A percentile compares a stretch with the other conserved stretches of the same genome.
These are phyloP conservation scores for Camellia granthamiana DNA, from an alignment of 148 eudicot species.

Conservation along the genomic window DNA sequence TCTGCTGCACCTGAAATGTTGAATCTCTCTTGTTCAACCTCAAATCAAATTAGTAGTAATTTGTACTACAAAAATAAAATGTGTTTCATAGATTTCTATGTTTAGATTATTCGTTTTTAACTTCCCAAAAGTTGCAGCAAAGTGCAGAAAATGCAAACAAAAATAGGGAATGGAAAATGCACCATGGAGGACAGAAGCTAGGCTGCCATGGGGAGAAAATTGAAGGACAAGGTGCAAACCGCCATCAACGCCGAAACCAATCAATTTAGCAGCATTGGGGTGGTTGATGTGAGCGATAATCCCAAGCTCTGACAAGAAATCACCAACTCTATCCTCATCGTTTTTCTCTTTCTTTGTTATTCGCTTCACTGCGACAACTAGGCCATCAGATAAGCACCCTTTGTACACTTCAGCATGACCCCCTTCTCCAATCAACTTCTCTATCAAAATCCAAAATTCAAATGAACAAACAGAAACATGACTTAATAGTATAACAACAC, in stretches of 20 bases:
- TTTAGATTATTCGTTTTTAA: no score
- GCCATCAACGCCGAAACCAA: slow-evolving; percentile 66
- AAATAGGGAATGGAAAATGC: neutral
- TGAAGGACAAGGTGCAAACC: slow-evolving; percentile 87
- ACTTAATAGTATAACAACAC: neutral
- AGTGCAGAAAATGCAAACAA: no score
- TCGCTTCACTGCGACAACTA: slow-evolving; percentile 25
- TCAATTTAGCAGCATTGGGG: slow-evolving; percentile 67
- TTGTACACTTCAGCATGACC: slow-evolving; percentile 75
- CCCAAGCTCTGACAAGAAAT: slow-evolving; percentile 90
- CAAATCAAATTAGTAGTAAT: neutral
- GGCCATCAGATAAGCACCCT: slow-evolving; percentile 52
- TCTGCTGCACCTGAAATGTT: slow-evolving; percentile 50
- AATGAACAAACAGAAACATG: neutral
- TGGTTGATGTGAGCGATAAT: slow-evolving; percentile 92
- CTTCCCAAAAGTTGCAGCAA: no score
- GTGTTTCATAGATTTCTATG: no score
- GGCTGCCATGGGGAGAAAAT: slow-evolving; percentile 68
- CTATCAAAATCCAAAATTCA: slow-evolving; percentile 35
- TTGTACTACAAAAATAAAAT: no score
- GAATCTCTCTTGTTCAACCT: neutral
- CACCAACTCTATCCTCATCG: slow-evolving; percentile 61
- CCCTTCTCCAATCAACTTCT: slow-evolving; percentile 60
- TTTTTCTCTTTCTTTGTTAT: slow-evolving; percentile 46
- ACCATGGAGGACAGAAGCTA: slow-evolving; percentile 76